Percentiles rank a stretch among this genome's conserved stretches.
These are phyloP conservation scores for Tympanopsis confertula DNA, from an alignment of 2,329 filamentous ascomycete species.

Conservation along the genomic window DNA sequence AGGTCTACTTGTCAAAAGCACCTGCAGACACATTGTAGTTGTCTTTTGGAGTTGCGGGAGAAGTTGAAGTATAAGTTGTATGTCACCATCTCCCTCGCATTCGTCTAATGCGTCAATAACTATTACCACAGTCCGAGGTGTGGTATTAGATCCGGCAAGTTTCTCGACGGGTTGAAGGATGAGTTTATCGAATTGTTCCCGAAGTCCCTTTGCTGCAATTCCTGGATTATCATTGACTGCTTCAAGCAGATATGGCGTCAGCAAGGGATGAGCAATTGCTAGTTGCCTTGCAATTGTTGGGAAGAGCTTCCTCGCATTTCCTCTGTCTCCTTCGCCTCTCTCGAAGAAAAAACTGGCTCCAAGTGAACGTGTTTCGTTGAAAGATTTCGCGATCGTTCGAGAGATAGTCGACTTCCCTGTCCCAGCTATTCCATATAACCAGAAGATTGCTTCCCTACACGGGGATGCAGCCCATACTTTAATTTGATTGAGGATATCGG, in stretches of 20 bases:
- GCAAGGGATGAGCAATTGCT: background rate
- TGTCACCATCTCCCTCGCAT: conserved; percentile 10
- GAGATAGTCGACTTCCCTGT: conserved; percentile 1
- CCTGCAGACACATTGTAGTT: conserved; percentile 7
- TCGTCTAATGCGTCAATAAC: conserved; percentile 18
- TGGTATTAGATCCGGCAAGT: too few relatives aligned
- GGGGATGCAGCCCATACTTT: background rate
- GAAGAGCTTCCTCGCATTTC: background rate
- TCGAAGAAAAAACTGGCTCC: conserved; percentile 17
- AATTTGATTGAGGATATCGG: background rate
- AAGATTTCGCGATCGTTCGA: background rate
- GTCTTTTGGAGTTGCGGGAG: conserved; percentile 6
- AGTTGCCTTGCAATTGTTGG: background rate
- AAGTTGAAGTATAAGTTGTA: conserved; percentile 9
- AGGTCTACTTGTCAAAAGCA: conserved; percentile 15
- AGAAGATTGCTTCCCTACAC: background rate
- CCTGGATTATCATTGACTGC: conserved; percentile 2
- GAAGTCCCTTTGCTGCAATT: conserved; percentile 12
- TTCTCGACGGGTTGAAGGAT: conserved; percentile 22
- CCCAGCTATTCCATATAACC: background rate
- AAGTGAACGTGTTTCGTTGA: conserved; percentile 6
- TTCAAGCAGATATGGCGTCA: background rate
- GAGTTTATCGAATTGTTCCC: conserved; percentile 30
- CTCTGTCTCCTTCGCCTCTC: conserved; percentile 6
- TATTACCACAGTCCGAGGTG: conserved; percentile 5